A percentile compares a stretch with the other conserved stretches of the same genome.
Conservation (phyloP, 306 rosid genomes). For the Ceratonia siliqua region DNA sequence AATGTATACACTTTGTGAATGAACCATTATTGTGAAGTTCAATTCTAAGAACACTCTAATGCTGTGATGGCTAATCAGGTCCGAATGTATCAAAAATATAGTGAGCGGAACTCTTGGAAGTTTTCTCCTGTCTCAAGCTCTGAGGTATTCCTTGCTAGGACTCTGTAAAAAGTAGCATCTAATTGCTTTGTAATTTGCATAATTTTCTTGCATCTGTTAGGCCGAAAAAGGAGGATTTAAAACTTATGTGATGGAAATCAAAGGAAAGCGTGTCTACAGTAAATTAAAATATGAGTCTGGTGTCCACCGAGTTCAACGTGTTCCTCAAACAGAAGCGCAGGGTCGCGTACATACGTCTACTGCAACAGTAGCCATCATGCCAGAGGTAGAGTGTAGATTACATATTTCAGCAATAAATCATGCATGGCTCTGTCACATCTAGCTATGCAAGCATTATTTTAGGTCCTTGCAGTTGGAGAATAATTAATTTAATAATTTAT, state of each 20-base stretch:
- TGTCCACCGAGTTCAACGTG: conserved; percentile 98
- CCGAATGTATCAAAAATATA: conserved; percentile 89
- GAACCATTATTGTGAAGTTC: conserved; percentile 24
- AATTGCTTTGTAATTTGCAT: conserved; percentile 28
- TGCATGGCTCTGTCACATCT: conserved; percentile 19
- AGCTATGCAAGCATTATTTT: conserved; percentile 15
- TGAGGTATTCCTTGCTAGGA: conserved; percentile 49
- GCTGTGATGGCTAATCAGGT: conserved; percentile 61
- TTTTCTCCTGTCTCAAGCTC: conserved; percentile 67
- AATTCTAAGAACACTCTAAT: conserved; percentile 28
- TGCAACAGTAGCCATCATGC: conserved; percentile 99
- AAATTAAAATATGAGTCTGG: conserved; percentile 95
- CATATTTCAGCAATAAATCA: conserved; percentile 21
- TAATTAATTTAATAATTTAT: conserved; percentile 34
- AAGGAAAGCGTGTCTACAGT: conserved; percentile 90
- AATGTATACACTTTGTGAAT: conserved; percentile 31
- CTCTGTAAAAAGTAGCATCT: conserved; percentile 8
- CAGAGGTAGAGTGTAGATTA: conserved; percentile 67
- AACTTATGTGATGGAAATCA: conserved; percentile 94
- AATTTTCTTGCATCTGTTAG: conserved; percentile 46
- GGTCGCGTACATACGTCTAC: conserved; percentile 99
- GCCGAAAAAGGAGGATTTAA: conserved; percentile 98
- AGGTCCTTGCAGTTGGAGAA: conserved; percentile 19
- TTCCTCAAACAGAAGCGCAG: conserved; percentile 95
- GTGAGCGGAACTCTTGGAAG: conserved; percentile 85